Evolutionary conservation across 345 rosid genomes (phyloP), one percentile per base, ranked within the genome.

Genomic region (Physaria fendleri): DNA sequence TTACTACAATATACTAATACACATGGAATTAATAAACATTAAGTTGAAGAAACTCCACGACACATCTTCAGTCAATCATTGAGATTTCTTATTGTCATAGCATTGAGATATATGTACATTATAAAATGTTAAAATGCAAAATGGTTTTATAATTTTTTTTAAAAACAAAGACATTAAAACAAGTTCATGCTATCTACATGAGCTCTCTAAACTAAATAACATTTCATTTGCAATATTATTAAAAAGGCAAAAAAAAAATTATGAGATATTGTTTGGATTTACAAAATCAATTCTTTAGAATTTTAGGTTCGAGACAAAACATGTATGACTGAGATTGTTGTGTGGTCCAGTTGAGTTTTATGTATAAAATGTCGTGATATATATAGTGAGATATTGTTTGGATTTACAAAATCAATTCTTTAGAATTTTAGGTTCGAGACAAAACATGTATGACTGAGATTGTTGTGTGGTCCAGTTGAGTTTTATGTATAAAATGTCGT

Each of bases 101-200:
- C 4, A 27, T 53, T 33, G 46, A 62, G 23, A 64, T 34, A 23
- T 40, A 24, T 22, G 28, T 47, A 20, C 16, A 27, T 5, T 16
- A 4, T 43, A 23, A 54, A 43, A 53, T 23, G 18, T 34, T 54
- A 34, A 16, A 34, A 65, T 25, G 16, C 21, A 52, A 53, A 15
- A 14, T 37, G 21, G 20, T 39, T 29, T 30, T 27, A 51, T 33
- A 61, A 43, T 59, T 42, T 40, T 6, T 59, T 42, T 40, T 6
- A 9, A 68, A 42, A 68, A 17, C 7, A 15, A 59, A 52, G 73
- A 68, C 72, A 59, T 35, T 18, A 52, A 68, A 69, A 54, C 63
- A 69, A 45, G 62, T 37, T 44, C 74, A 69, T 69, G 68, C 73
- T 35, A 40, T 68, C 42, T 38, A 23, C 63, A 62, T 69, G 56